Evolutionary conservation across 305 asterid species (phyloP), one percentile per base, ranked within the genome.

Genomic region (Withania somnifera): DNA sequence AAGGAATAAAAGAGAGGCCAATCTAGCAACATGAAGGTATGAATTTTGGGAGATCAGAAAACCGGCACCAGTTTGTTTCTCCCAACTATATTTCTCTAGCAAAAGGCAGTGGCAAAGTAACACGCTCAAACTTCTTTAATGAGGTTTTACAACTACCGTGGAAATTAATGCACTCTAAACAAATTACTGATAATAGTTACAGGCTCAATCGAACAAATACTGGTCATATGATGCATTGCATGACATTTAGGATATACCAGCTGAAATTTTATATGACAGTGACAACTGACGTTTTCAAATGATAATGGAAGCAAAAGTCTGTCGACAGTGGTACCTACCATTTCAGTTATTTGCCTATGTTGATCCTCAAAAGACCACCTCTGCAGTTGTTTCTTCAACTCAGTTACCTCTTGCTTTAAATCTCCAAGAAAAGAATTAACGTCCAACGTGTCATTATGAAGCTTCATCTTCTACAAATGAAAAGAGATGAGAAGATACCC

Each of bases 371-470:
- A 87, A 50, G 96, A 76, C 22, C 54, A 24, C 71, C 84, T 87
- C 7, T 83, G 82, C 81, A 90, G 82, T 83, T 90, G 91, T 81
- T 89, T 90, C 88, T 86, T 63, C 84, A 91, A 84, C 68, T 73
- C 88, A 81, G 87, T 81, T 86, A 88, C 90, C 86, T 90, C 89
- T 82, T 89, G 80, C 42, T 87, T 84, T 84, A 94, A 67, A 85
- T 87, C 88, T 34, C 89, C 92, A 73, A 89, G 84, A 75, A 69
- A 66, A 10, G 89, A 86, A 64, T 84, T 83, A 58, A 87, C 86
- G 88, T 90, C 92, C 66, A 85, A 88, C 66, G 92, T 83, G 84
- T 92, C 94, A 83, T 91, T 89, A 53, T 54, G 93, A 67, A 92
- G 93, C 80, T 86, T 87, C 68, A 24, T 14, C 40, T 45, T 73